Evolutionary conservation across 805 yeast species (phyloP), one percentile per base, ranked within the genome.

Genomic region (Wickerhamomyces chaumierensis): DNA sequence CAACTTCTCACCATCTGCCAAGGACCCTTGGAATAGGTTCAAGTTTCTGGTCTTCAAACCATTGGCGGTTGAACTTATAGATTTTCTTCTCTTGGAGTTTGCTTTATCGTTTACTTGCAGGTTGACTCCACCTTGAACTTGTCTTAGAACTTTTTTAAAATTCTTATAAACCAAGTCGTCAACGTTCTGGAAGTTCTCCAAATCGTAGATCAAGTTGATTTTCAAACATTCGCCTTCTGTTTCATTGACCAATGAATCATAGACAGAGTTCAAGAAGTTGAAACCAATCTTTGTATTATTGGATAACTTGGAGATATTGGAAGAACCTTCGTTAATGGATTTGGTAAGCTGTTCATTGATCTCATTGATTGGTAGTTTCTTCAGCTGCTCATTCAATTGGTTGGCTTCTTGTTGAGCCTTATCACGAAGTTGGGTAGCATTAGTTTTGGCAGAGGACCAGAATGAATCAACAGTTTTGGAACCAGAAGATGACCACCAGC

Each of bases 1-100:
- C 42, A 92, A 70, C 57, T 92, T 90, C 51, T 83, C 94, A 13
- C 92, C 96, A 56, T 86, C 94, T 34, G 76, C 71, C 1, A 76
- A 51, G 45, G 81, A 81, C 8, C 96, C 96, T 17, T 69, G 63
- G 54, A 87, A 85, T 48, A 83, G 57, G 44, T 81, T 80, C 49
- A 90, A 69, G 36, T 73, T 73, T 23, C 53, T 56, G 33, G 39
- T 47, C 25, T 49, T 60, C 3, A 48, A 49, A 8, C 48, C 45
- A 12, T 32, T 31, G 28, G 45, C 31, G 3, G 39, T 34, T 13
- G 45, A 37, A 31, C 55, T 53, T 13, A 61, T 57, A n/a, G 62
- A 63, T 15, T 31, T 31, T 15, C 33, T 31, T 31, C 33, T 31
- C 13, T 31, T 31, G 9, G 33, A 31, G 18, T 31, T 31, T 6